phyloP scores from a whole-genome alignment of 345 rosid species.

The Corymbia maculata region DNA sequence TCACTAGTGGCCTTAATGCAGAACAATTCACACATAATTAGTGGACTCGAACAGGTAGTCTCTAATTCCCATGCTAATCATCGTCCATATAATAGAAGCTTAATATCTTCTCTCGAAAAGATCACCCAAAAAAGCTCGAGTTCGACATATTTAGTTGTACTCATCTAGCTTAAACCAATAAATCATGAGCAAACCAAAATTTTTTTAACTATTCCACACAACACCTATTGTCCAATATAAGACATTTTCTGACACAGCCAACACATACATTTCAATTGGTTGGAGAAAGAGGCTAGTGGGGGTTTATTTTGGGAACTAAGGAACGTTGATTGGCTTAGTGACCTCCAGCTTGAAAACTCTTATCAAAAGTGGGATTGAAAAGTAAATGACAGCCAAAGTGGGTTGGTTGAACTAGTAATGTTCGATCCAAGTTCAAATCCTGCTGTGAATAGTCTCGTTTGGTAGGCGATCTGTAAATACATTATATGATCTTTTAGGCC shows the following conservation, averaged over 20 bases:
- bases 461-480: no score
- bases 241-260: not conserved
- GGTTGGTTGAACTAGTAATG: no score
- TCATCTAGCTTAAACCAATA: not conserved
- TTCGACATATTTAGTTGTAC: not conserved
- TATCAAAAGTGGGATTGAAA: not conserved
- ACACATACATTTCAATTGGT: not conserved
- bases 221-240: rapidly evolving
- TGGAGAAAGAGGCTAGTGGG: not conserved
- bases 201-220: not conserved
- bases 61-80: not conserved
- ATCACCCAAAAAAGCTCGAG: rapidly evolving
- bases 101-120: no score
- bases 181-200: not conserved
- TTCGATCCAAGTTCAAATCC: no score
- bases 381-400: not conserved
- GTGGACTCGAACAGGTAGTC: not conserved
- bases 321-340: not conserved
- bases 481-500: no score
- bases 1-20: not conserved
- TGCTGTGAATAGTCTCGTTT: no score
- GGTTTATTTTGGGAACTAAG: not conserved
- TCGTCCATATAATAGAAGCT: not conserved
- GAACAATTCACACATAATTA: not conserved
- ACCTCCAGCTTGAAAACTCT: not conserved